These are phyloP conservation scores for Claviceps purpurea DNA, from an alignment of 2,329 filamentous ascomycete species.

Conservation along the genomic window DNA sequence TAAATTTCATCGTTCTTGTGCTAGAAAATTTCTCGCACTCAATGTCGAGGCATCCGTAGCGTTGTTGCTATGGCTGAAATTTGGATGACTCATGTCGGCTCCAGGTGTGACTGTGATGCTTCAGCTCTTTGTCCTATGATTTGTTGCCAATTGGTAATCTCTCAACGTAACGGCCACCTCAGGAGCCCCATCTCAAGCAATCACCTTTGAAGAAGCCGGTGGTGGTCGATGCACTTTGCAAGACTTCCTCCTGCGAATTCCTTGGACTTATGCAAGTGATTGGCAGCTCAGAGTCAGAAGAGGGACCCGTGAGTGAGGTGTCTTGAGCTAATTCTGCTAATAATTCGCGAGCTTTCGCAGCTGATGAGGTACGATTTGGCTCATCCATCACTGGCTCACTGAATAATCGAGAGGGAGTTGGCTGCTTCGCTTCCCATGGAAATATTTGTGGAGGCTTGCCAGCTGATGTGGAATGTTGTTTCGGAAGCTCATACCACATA, in stretches of 20 bases:
- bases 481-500: constrained; percentile 80
- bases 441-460: constrained; percentile 60
- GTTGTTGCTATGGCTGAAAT: not conserved
- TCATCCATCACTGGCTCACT: constrained; percentile 4
- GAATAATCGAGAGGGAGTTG: constrained; percentile 53
- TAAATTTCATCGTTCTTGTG: constrained; percentile 73
- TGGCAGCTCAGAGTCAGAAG: not conserved
- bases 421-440: constrained; percentile 69
- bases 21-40: constrained; percentile 78
- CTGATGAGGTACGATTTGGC: constrained; percentile 13
- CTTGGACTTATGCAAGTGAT: not conserved
- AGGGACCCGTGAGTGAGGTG: not conserved
- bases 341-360: constrained; percentile 6
- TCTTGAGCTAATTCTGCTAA: not conserved
- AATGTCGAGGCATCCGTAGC: constrained; percentile 28
- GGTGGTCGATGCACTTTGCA: not conserved
- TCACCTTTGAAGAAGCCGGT: constrained; percentile 53
- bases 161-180: constrained; percentile 79
- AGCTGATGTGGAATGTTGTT: constrained; percentile 39
- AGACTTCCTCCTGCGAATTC: not conserved
- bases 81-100: not conserved
- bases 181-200: constrained; percentile 87
- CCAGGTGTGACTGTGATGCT: not conserved
- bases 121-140: constrained; percentile 27
- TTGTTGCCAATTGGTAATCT: constrained; percentile 43